Base-by-base conservation (phyloP, 2,329 filamentous ascomycete genomes). In the Albifimbria verrucaria region DNA sequence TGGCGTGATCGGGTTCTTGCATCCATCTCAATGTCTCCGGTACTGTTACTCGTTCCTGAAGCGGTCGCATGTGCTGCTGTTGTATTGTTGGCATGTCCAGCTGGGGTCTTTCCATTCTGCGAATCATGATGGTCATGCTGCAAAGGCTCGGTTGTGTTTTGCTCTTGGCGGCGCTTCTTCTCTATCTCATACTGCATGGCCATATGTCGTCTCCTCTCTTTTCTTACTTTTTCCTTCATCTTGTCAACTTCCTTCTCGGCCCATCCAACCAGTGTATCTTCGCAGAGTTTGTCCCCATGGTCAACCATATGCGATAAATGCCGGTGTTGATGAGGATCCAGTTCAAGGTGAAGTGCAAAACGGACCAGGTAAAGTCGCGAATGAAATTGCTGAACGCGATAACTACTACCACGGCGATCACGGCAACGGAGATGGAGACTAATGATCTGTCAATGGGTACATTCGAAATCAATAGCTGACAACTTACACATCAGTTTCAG, bases 401-500 rank as follows among this genome's bases (percentile, higher is more conserved):
- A 7, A 54, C 39, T 15, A 57, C 43, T 12, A 55, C 41, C 4
- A 49, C 42, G 7, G 23, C 28, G 49, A 53, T 58, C 46, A 58
- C 52, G 12, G 22, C 56, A 23, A 55, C 20, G 2, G 53, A 55
- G 20, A 52, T 52, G 23, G 41, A 17, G 24, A 51, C 49, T 51
- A 26, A 7, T 3, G 23, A 52, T 25, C 41, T 4, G n/a, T 4
- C 36, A 23, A 22, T 6, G 21, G 22, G 17, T 4, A 18, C 9
- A 18, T 12, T 6, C 10, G 24, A 21, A 22, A 10, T 3, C 21
- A 26, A 20, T 32, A 11, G 46, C 24, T 18, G 15, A 22, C 12
- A 10, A 51, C 59, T 48, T 56, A 63, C 61, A 55, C 46, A 61
- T 63, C 7, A 54, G 51, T 6, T 44, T 49, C 20, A 62, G 36